phyloP scores from a whole-genome alignment of 1,284 basidiomycete species.

The Cryptococcus depauperatus region DNA sequence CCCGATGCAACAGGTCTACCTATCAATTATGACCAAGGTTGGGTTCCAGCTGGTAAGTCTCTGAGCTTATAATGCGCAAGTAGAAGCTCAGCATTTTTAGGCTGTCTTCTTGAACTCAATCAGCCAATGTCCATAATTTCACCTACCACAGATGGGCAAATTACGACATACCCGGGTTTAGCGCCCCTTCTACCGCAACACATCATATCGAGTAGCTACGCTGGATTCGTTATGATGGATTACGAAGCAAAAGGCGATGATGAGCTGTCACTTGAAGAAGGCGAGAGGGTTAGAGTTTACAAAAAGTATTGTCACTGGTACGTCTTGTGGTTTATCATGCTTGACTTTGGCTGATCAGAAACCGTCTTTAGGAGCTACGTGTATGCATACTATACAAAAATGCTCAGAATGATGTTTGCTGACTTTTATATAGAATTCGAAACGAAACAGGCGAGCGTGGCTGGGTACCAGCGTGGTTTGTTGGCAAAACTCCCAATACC shows the following conservation, averaged over 20 bases:
- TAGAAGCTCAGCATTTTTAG: conserved; percentile 20
- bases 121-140: conserved; percentile 54
- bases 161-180: conserved; percentile 32
- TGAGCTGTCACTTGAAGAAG: conserved; percentile 75
- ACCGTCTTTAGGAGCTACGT: conserved; percentile 9
- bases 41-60: conserved; percentile 65
- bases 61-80: neutral
- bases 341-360: neutral
- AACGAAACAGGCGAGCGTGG: conserved; percentile 79
- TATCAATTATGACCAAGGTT: conserved; percentile 67
- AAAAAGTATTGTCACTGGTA: conserved; percentile 98
- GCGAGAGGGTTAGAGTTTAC: conserved; percentile 81
- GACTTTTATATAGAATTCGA: conserved; percentile 54
- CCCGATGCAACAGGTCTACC: conserved; percentile 67
- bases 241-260: conserved; percentile 84
- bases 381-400: neutral
- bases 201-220: conserved; percentile 89
- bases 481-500: conserved; percentile 30
- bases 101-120: conserved; percentile 88
- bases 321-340: conserved; percentile 45
- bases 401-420: neutral
- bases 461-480: conserved; percentile 64
- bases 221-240: conserved; percentile 88
- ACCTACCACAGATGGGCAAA: conserved; percentile 14
- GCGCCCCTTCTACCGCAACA: conserved; percentile 70